These are phyloP conservation scores for Truncatella angustata DNA, from an alignment of 2,329 filamentous ascomycete species.

Conservation along the genomic window DNA sequence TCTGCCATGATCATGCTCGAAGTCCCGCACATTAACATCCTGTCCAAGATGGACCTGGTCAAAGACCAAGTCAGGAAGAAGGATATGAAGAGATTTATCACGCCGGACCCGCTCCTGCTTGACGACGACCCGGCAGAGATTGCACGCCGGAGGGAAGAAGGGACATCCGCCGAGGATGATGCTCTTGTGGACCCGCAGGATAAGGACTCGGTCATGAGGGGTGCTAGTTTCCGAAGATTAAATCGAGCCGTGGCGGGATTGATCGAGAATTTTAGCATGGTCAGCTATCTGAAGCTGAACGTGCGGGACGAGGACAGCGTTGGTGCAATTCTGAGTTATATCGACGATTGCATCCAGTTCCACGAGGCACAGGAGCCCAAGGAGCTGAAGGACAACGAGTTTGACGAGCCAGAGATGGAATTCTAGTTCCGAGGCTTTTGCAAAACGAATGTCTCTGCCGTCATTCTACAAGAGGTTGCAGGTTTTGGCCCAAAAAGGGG, in stretches of 20 bases:
- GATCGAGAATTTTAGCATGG: constrained; percentile 98
- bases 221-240: constrained; percentile 75
- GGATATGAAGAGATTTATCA: constrained; percentile 86
- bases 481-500: neutral
- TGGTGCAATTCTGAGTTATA: constrained; percentile 57
- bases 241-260: constrained; percentile 86
- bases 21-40: constrained; percentile 91
- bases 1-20: constrained; percentile 99
- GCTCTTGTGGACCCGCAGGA: constrained; percentile 61
- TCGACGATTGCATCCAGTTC: constrained; percentile 48
- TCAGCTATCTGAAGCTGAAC: constrained; percentile 89
- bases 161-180: constrained; percentile 45
- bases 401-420: constrained; percentile 18
- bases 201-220: constrained; percentile 71
- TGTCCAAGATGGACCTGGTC: constrained; percentile 97
- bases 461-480: no score
- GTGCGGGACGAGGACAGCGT: constrained; percentile 92
- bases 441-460: no score
- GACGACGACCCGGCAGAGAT: constrained; percentile 71
- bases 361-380: constrained; percentile 33
- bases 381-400: constrained; percentile 31
- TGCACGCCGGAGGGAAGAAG: constrained; percentile 33
- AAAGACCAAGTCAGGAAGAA: constrained; percentile 84
- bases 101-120: constrained; percentile 78
- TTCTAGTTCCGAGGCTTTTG: neutral